These are phyloP conservation scores for Trypethelium eluteriae DNA, from an alignment of 495 filamentous ascomycete species.

Conservation along the genomic window DNA sequence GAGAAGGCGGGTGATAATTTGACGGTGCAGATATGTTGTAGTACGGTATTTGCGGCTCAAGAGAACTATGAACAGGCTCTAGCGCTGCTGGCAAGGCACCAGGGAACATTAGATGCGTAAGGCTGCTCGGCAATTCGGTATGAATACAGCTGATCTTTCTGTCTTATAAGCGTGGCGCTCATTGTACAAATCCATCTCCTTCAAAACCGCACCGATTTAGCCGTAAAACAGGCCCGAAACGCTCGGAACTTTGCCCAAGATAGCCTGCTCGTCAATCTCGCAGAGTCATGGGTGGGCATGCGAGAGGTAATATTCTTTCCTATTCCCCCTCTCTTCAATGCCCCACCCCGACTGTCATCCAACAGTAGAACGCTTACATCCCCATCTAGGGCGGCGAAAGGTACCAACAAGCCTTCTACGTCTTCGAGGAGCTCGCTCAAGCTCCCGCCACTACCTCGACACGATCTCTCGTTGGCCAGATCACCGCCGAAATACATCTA, in stretches of 20 bases:
- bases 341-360: conserved; percentile 2
- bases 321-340: neutral
- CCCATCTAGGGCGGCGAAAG: conserved; percentile 72
- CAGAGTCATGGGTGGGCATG: conserved; percentile 90
- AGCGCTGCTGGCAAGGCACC: conserved; percentile 66
- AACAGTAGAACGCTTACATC: neutral
- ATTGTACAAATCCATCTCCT: conserved; percentile 78
- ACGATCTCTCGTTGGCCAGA: conserved; percentile 69
- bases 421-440: conserved; percentile 93
- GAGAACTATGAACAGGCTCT: conserved; percentile 80
- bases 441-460: conserved; percentile 62
- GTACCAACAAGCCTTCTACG: conserved; percentile 96
- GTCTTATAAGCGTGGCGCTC: conserved; percentile 37
- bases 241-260: conserved; percentile 95
- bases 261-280: conserved; percentile 84
- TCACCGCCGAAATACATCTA: conserved; percentile 84
- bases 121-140: conserved; percentile 31
- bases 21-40: conserved; percentile 72
- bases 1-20: conserved; percentile 59
- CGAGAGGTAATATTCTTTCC: conserved; percentile 53
- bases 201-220: conserved; percentile 84
- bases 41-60: conserved; percentile 66
- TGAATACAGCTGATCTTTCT: neutral
- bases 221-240: conserved; percentile 78
- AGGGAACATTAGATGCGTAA: conserved; percentile 76